Evolutionary conservation across 192 early-diverging fungal species (phyloP).

Genomic region (Gryganskiella cystojenkinii): DNA sequence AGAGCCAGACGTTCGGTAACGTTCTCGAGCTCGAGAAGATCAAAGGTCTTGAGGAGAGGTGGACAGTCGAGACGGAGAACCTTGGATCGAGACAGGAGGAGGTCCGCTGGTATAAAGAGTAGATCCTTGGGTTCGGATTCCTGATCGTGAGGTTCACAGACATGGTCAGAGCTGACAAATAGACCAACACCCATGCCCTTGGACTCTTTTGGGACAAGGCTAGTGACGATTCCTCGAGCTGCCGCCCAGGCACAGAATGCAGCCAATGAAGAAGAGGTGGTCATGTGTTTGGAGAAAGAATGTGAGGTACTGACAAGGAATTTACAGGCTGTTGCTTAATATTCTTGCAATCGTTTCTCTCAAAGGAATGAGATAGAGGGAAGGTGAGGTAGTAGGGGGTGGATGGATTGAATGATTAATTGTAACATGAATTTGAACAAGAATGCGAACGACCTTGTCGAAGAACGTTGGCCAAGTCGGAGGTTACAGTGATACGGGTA

Average conservation of each 20-base stretch:
- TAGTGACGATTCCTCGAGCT: conserved; percentile 5
- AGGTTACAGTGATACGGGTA: no score
- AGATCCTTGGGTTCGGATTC: conserved; percentile 3
- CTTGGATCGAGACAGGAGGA: conserved; percentile 19
- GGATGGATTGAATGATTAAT: no score
- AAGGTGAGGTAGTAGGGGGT: not conserved
- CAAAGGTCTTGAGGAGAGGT: conserved; percentile 8
- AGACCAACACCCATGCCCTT: conserved; percentile 41
- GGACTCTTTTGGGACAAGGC: conserved; percentile 10
- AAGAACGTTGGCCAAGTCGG: no score
- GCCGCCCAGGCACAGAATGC: conserved; percentile 17
- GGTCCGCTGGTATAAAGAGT: conserved; percentile 17
- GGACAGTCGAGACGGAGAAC: not conserved
- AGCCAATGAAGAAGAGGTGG: not conserved
- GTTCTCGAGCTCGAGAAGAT: not conserved
- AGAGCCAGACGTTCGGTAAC: conserved; percentile 51
- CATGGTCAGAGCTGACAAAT: not conserved
- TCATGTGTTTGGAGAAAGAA: not conserved
- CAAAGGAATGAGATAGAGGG: no score
- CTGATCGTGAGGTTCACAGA: not conserved
- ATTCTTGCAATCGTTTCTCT: no score
- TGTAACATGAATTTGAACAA: no score
- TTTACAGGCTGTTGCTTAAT: no score
- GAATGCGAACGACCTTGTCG: no score
- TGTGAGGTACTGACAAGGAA: no score